Evolutionary conservation across 768 basidiomycete species (phyloP).

Genomic region (Mycena filopes): DNA sequence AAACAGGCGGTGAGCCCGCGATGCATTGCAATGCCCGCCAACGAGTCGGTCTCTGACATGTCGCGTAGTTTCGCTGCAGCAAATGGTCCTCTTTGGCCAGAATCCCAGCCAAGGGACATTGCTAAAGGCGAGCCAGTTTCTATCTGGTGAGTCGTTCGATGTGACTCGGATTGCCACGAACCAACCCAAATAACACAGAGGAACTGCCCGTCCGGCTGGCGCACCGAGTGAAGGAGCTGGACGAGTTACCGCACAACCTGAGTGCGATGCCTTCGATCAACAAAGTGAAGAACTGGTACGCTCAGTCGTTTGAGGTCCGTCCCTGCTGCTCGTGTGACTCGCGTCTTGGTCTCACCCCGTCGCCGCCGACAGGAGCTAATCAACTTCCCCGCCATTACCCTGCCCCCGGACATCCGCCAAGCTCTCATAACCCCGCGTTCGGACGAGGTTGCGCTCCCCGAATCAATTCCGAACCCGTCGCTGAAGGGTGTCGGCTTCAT

Average conservation of each 20-base stretch:
- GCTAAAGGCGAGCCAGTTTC: constrained; percentile 90
- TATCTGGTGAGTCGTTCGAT: constrained; percentile 64
- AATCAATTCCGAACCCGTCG: constrained; percentile 84
- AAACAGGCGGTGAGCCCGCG: constrained; percentile 81
- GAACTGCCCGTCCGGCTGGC: constrained; percentile 95
- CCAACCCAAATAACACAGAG: constrained; percentile 56
- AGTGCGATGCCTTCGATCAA: constrained; percentile 92
- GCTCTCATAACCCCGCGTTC: constrained; percentile 65
- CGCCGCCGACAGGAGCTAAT: constrained; percentile 82
- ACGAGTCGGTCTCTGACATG: not conserved
- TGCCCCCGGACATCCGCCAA: constrained; percentile 74
- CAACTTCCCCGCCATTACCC: constrained; percentile 79
- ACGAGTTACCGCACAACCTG: constrained; percentile 92
- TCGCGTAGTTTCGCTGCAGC: constrained; percentile 85
- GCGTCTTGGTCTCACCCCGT: constrained; percentile 15
- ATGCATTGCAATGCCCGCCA: not conserved
- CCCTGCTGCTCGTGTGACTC: constrained; percentile 26
- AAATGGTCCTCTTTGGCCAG: constrained; percentile 98
- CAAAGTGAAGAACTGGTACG: constrained; percentile 99
- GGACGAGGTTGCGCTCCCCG: constrained; percentile 66
- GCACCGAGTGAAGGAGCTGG: constrained; percentile 95
- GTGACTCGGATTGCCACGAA: not conserved
- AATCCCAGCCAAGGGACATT: constrained; percentile 95
- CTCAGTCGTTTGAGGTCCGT: constrained; percentile 95
- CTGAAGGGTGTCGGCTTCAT: constrained; percentile 41